Conservation (phyloP, 2,329 filamentous ascomycete species). For the Penicillium sp. region DNA sequence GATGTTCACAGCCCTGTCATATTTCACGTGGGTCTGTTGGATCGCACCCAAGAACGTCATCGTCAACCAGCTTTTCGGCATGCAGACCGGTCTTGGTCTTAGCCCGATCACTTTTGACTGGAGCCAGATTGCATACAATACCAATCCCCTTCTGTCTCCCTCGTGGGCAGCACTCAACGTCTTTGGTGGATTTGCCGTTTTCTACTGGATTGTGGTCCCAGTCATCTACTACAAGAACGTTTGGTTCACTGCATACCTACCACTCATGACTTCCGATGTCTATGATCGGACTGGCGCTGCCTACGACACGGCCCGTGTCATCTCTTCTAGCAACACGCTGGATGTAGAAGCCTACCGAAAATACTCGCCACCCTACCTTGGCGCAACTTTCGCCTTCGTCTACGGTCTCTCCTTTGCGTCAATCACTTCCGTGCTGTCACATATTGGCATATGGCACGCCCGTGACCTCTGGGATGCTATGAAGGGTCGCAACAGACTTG, state of each 20-base stretch:
- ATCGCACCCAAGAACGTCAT: slow-evolving; percentile 49
- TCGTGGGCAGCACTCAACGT: slow-evolving; percentile 42
- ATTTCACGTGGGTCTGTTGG: slow-evolving; percentile 52
- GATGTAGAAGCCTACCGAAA: slow-evolving; percentile 59
- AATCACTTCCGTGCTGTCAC: slow-evolving; percentile 51
- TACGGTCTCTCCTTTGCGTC: slow-evolving; percentile 65
- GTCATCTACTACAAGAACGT: slow-evolving; percentile 33
- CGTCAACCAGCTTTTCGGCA: slow-evolving; percentile 49
- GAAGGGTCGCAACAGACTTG: slow-evolving; percentile 38
- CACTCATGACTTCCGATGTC: slow-evolving; percentile 28
- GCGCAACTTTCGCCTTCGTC: slow-evolving; percentile 54
- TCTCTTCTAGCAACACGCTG: slow-evolving; percentile 54
- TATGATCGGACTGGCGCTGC: slow-evolving; percentile 48
- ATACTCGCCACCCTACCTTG: slow-evolving; percentile 65
- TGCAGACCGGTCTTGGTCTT: slow-evolving; percentile 33
- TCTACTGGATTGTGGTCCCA: slow-evolving; percentile 38
- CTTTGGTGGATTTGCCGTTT: slow-evolving; percentile 37
- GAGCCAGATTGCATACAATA: slow-evolving; percentile 36
- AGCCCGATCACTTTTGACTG: slow-evolving; percentile 36
- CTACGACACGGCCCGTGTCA: slow-evolving; percentile 61
- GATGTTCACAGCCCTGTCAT: slow-evolving; percentile 51
- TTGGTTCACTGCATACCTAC: slow-evolving; percentile 30
- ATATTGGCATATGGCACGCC: slow-evolving; percentile 31
- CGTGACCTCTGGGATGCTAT: slow-evolving; percentile 30
- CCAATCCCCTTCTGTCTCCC: slow-evolving; percentile 35